Evolutionary conservation across 208 protist genomes (phyloP).

Genomic region (Acanthamoeba lenticulata): DNA sequence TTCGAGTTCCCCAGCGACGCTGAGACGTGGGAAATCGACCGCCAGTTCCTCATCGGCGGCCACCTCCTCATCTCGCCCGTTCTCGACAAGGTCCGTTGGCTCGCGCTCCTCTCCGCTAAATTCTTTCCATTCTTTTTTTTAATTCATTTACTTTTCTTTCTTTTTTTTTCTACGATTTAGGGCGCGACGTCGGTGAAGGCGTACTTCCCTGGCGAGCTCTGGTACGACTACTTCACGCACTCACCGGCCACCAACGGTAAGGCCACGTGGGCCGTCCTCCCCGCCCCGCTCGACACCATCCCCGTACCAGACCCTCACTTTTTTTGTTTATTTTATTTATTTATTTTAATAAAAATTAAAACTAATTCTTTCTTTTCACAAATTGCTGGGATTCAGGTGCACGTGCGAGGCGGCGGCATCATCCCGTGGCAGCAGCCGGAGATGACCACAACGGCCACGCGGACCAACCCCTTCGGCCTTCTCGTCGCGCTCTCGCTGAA

Average conservation of each 20-base stretch:
- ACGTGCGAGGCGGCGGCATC: conserved; percentile 52
- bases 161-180: conserved; percentile 66
- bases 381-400: not conserved
- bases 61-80: conserved; percentile 70
- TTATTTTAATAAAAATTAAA: too few species aligned
- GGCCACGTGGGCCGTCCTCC: conserved; percentile 11
- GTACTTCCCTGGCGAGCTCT: conserved; percentile 85
- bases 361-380: not conserved
- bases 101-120: too few species aligned
- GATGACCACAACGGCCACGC: conserved; percentile 2
- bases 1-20: conserved; percentile 87
- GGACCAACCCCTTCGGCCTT: conserved; percentile 67
- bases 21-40: conserved; percentile 76
- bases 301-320: not conserved
- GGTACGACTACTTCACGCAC: conserved; percentile 73
- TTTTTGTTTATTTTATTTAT: not conserved
- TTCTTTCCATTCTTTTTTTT: not conserved
- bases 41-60: conserved; percentile 86
- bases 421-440: conserved; percentile 47
- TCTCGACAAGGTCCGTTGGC: not conserved
- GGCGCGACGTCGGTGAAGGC: conserved; percentile 73
- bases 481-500: conserved; percentile 78
- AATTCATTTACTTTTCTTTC: not conserved
- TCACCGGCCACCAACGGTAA: not conserved
- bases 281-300: conserved; percentile 56